Evolutionary conservation across 495 filamentous ascomycete species (phyloP).

Genomic region (Penicillium riverlandense): DNA sequence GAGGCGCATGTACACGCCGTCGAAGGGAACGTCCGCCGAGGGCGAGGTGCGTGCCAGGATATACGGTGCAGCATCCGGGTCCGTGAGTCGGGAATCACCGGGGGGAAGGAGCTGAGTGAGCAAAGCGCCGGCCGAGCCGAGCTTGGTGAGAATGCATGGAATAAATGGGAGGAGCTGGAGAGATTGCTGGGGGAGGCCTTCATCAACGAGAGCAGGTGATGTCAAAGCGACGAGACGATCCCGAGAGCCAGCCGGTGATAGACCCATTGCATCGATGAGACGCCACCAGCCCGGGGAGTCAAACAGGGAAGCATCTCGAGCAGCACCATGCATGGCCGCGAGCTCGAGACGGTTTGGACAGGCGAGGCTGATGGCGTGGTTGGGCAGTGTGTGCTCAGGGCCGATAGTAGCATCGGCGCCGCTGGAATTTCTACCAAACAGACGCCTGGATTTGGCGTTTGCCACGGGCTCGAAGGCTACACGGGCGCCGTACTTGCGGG

Average conservation of each 20-base stretch:
- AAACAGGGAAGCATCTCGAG: conserved; percentile 56
- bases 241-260: conserved; percentile 50
- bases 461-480: conserved; percentile 94
- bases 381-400: conserved; percentile 46
- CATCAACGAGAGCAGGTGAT: conserved; percentile 55
- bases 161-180: conserved; percentile 86
- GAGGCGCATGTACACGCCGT: conserved; percentile 78
- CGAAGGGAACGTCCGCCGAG: conserved; percentile 47
- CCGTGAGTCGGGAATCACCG: conserved; percentile 57
- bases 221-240: conserved; percentile 59
- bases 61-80: conserved; percentile 53
- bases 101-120: conserved; percentile 60
- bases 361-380: conserved; percentile 56
- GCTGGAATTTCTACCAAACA: conserved; percentile 45
- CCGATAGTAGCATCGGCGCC: conserved; percentile 18
- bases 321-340: conserved; percentile 61
- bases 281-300: conserved; percentile 64
- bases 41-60: conserved; percentile 52
- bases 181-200: conserved; percentile 73
- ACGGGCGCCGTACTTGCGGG: conserved; percentile 41
- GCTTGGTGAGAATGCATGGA: conserved; percentile 74
- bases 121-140: conserved; percentile 74
- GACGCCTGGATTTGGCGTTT: conserved; percentile 58
- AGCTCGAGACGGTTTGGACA: conserved; percentile 84
- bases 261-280: conserved; percentile 65